Evolutionary conservation across 352 stramenopile species (phyloP), one percentile per base, ranked within the genome.

Genomic region (Phytopythium mirpurense): DNA sequence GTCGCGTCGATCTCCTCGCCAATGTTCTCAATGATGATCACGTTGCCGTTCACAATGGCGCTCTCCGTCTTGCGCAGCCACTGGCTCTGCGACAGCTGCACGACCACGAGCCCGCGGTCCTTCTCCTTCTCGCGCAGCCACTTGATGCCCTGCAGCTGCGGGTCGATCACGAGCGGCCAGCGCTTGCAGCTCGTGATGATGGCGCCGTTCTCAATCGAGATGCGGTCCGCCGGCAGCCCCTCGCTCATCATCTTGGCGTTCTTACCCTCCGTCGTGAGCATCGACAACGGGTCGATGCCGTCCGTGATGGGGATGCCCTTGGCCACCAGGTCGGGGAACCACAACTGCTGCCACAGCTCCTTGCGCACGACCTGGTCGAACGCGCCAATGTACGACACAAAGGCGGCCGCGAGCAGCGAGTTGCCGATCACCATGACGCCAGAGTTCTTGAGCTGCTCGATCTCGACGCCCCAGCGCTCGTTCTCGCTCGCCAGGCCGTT

Each of bases 181-280:
- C 96, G 86, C 63, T 98, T 98, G 67, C 93, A 98, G 48, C 95
- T 98, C 29, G 83, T 97, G 62, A 98, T 98, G 51, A 99, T 97
- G 2, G 95, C 93, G 37, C 96, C 93, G 62, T 99, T 99, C 57
- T 99, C 96, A 23, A 98, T 95, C 24, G 92, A 98, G 49, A 99
- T 98, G 24, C 96, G 87, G 78, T 99, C 96, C 37, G 95, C 95
- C 9, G 96, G 96, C 16, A 99, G 67, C 8, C 96, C 96, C 56
- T 99, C 93, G 56, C 88, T 97, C 60, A 98, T 96, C 95, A 99
- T 99, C 63, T 98, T 96, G 5, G 95, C 93, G 53, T 98, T 98
- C 62, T 97, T 97, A 10, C 91, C 93, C 52, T 98, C 95, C 18
- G 94, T 98, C 18, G 95, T 98, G 26, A 99, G 80, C 74, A 99